phyloP scores from a whole-genome alignment of 2,329 filamentous ascomycete genomes.

The Fusarium caatingaense region DNA sequence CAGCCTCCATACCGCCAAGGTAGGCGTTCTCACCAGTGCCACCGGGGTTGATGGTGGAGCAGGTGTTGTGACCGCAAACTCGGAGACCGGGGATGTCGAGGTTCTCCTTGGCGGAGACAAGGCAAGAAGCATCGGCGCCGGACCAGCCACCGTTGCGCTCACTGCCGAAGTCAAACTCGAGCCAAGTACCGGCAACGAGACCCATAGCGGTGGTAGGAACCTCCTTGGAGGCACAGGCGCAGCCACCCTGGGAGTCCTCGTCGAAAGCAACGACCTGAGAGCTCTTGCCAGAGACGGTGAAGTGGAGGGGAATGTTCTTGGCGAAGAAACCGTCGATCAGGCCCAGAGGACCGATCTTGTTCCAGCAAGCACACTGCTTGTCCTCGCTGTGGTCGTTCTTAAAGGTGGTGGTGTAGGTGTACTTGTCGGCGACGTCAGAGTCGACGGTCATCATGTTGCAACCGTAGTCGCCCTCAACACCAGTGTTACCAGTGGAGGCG shows the following conservation, averaged over 20 bases:
- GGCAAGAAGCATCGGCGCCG: conserved; percentile 62
- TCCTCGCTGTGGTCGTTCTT: conserved; percentile 52
- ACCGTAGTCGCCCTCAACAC: conserved; percentile 56
- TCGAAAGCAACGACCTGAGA: conserved; percentile 59
- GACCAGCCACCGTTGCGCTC: conserved; percentile 60
- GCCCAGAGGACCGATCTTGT: conserved; percentile 63
- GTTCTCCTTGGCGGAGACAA: conserved; percentile 53
- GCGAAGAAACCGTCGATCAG: conserved; percentile 62
- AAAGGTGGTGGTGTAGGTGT: conserved; percentile 59
- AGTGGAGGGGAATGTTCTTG: conserved; percentile 54
- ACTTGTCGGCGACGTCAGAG: conserved; percentile 51
- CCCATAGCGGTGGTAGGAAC: conserved; percentile 53
- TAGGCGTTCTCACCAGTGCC: conserved; percentile 55
- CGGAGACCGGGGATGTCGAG: conserved; percentile 50
- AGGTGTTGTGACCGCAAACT: conserved; percentile 55
- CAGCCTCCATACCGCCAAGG: conserved; percentile 51
- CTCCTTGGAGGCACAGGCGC: conserved; percentile 54
- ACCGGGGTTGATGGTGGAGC: conserved; percentile 55
- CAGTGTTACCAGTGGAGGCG: conserved; percentile 61
- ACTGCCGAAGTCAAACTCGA: conserved; percentile 63
- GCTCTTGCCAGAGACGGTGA: conserved; percentile 54
- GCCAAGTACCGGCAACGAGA: conserved; percentile 59
- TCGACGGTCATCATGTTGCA: conserved; percentile 64
- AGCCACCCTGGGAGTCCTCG: conserved; percentile 60
- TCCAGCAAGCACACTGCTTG: conserved; percentile 58